Conservation (phyloP, 2,329 filamentous ascomycete genomes). For the Nigrograna mackinnonii region DNA sequence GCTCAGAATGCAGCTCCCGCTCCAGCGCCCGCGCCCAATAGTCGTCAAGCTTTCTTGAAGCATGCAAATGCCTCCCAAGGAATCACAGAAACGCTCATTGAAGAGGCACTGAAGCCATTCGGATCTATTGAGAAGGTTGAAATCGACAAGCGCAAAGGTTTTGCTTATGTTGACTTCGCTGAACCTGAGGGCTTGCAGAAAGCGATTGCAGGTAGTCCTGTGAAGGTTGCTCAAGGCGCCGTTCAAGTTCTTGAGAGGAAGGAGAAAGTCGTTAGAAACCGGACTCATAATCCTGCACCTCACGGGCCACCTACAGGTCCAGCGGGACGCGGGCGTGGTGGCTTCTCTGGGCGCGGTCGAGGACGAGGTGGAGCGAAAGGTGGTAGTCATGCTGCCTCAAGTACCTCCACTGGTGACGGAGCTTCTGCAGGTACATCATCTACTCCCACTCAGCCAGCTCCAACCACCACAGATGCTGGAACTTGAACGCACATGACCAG, state of each 20-base stretch:
- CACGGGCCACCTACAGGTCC: slow-evolving; percentile 31
- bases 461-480: slow-evolving; percentile 5
- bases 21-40: slow-evolving; percentile 32
- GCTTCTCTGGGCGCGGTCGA: slow-evolving; percentile 30
- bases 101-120: slow-evolving; percentile 73
- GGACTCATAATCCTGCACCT: slow-evolving; percentile 14
- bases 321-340: slow-evolving; percentile 27
- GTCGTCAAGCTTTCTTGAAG: slow-evolving; percentile 60
- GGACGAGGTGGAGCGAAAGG: slow-evolving; percentile 38
- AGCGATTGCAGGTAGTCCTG: slow-evolving; percentile 79
- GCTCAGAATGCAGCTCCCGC: slow-evolving; percentile 11
- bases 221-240: slow-evolving; percentile 80
- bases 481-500: no score
- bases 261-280: slow-evolving; percentile 49
- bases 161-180: slow-evolving; percentile 89
- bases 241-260: slow-evolving; percentile 87
- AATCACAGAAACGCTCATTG: slow-evolving; percentile 80
- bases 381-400: slow-evolving; percentile 22
- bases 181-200: slow-evolving; percentile 73
- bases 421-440: slow-evolving; percentile 8
- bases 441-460: slow-evolving; percentile 9
- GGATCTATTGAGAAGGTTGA: slow-evolving; percentile 80
- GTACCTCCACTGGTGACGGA: slow-evolving; percentile 7
- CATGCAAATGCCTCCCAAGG: slow-evolving; percentile 82
- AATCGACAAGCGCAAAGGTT: slow-evolving; percentile 92